Evolutionary conservation across 768 basidiomycete species (phyloP).

Genomic region (Mycena pura): DNA sequence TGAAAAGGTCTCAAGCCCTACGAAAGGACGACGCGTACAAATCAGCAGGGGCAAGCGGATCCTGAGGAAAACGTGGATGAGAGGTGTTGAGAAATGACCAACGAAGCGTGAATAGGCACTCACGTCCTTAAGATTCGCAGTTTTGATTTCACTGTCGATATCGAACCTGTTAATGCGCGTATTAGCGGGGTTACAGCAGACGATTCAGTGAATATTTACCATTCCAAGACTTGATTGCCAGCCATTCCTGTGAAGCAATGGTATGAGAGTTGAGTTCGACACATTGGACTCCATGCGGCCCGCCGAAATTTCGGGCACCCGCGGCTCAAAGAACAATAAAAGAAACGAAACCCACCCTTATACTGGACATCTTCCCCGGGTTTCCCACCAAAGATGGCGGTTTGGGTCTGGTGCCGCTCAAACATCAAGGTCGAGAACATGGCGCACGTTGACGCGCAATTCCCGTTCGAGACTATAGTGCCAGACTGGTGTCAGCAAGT

Average conservation of each 20-base stretch:
- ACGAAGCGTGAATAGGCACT: conserved; percentile 15
- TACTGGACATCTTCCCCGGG: conserved; percentile 56
- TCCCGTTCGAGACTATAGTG: conserved; percentile 51
- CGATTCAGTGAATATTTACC: conserved; percentile 32
- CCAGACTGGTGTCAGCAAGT: neutral
- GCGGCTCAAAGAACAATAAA: neutral
- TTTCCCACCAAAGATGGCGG: conserved; percentile 65
- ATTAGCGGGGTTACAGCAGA: neutral
- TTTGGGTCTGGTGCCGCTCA: conserved; percentile 58
- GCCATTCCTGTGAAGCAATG: conserved; percentile 50
- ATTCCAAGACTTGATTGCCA: conserved; percentile 69
- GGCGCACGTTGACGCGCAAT: conserved; percentile 68
- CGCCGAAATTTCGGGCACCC: no score
- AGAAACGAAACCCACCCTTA: conserved; percentile 44
- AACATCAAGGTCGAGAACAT: conserved; percentile 69
- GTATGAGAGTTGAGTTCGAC: no score
- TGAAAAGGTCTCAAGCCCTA: neutral
- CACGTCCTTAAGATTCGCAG: conserved; percentile 56
- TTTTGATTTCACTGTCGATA: conserved; percentile 67
- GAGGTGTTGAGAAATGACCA: neutral
- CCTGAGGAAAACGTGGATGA: conserved; percentile 32
- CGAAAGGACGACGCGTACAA: conserved; percentile 39
- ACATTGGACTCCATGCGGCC: no score
- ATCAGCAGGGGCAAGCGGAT: conserved; percentile 50
- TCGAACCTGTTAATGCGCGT: conserved; percentile 37